These are phyloP conservation scores for Epithemia pelagica DNA, from an alignment of 108 stramenopile species.

Conservation along the genomic window DNA sequence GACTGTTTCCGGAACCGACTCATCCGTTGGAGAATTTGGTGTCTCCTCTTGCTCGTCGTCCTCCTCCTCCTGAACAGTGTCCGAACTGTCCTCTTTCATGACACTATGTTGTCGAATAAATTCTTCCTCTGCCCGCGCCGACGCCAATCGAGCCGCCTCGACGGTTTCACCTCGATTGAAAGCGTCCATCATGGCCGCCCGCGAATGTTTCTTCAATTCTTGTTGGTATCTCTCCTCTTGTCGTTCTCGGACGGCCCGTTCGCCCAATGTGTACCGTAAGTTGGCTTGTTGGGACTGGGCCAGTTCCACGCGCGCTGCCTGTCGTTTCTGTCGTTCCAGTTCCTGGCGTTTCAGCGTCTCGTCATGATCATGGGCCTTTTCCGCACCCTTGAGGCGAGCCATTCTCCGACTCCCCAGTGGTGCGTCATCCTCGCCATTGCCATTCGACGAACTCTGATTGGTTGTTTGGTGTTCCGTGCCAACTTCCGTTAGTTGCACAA, in stretches of 20 bases:
- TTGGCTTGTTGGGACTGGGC: slow-evolving; percentile 22
- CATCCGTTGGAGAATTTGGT: neutral
- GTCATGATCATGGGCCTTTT: slow-evolving; percentile 45
- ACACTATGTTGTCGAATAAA: slow-evolving; percentile 31
- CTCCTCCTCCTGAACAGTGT: neutral
- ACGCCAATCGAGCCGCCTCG: slow-evolving; percentile 40
- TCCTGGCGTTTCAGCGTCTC: slow-evolving; percentile 22
- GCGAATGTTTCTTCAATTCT: slow-evolving; percentile 42
- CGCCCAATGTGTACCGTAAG: slow-evolving; percentile 31
- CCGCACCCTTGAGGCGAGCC: slow-evolving; percentile 47
- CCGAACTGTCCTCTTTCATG: slow-evolving; percentile 10
- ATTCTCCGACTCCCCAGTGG: slow-evolving; percentile 44
- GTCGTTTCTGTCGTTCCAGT: slow-evolving; percentile 31
- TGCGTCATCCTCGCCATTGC: slow-evolving; percentile 26
- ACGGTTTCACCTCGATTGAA: slow-evolving; percentile 41
- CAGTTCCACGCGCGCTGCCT: slow-evolving; percentile 33
- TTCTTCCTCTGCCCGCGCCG: slow-evolving; percentile 30
- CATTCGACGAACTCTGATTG: neutral
- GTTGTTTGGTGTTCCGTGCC: neutral
- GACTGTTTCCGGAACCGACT: neutral
- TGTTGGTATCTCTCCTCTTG: slow-evolving; percentile 38
- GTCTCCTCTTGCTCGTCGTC: neutral
- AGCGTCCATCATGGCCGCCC: slow-evolving; percentile 54
- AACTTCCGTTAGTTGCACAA: neutral
- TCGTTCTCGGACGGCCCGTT: slow-evolving; percentile 35